These are phyloP conservation scores for Ophiognomonia clavigignenti-juglandacearum DNA, from an alignment of 2,329 filamentous ascomycete genomes.

Conservation along the genomic window DNA sequence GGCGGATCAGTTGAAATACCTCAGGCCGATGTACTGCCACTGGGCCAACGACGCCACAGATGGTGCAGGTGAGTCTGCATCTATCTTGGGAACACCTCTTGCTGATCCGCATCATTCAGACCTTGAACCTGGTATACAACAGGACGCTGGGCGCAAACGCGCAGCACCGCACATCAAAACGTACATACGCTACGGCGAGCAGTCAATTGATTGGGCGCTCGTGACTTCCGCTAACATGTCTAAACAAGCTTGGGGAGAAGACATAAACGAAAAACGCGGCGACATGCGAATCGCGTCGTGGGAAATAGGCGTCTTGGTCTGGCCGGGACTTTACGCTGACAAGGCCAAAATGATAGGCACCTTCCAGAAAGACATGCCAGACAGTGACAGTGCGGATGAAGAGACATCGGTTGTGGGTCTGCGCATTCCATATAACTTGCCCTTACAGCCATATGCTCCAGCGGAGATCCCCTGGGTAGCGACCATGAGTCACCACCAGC, in stretches of 20 bases:
- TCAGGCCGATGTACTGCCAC: constrained; percentile 66
- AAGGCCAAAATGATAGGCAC: constrained; percentile 60
- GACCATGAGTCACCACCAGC: constrained; percentile 51
- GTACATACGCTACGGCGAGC: constrained; percentile 63
- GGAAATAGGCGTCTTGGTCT: constrained; percentile 79
- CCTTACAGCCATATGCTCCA: constrained; percentile 59
- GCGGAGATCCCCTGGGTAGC: constrained; percentile 75
- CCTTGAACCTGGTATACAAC: constrained; percentile 16
- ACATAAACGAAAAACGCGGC: constrained; percentile 42
- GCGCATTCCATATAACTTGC: constrained; percentile 78
- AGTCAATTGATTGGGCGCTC: constrained; percentile 74
- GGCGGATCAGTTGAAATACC: constrained; percentile 66
- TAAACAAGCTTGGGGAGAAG: constrained; percentile 82
- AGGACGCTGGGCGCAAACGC: constrained; percentile 55
- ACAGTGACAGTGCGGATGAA: too few species aligned
- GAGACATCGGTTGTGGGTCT: constrained; percentile 53
- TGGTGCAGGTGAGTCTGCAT: too few species aligned
- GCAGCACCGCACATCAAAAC: constrained; percentile 90
- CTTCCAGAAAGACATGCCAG: constrained; percentile 58
- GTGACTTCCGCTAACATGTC: constrained; percentile 89
- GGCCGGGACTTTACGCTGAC: constrained; percentile 58
- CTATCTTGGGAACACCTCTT: neutral
- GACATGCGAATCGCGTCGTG: constrained; percentile 72
- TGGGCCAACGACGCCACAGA: constrained; percentile 80
- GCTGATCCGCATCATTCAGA: neutral